phyloP scores from a whole-genome alignment of 805 yeast genomes.

The Cyberlindnera mississippiensis region DNA sequence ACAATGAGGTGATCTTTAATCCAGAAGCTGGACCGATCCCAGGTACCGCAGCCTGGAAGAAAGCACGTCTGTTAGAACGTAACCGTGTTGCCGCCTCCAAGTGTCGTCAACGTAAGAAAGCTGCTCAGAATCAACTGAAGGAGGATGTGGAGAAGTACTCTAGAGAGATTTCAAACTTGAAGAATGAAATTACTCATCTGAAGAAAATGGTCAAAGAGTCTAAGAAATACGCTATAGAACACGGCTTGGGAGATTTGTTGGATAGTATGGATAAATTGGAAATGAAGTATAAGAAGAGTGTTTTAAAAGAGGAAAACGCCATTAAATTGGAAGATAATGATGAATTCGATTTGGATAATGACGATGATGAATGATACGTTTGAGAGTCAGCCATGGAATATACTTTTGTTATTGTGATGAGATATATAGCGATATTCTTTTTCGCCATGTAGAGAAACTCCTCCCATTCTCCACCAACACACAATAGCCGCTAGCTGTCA shows the following conservation, averaged over 20 bases:
- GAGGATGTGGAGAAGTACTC: conserved; percentile 50
- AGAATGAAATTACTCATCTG: conserved; percentile 28
- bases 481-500: no score
- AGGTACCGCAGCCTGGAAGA: conserved; percentile 68
- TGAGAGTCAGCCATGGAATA: no score
- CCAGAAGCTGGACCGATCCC: conserved; percentile 55
- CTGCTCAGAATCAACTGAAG: conserved; percentile 64
- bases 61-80: conserved; percentile 55
- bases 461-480: no score
- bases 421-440: no score
- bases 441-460: no score
- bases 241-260: conserved; percentile 3
- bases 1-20: conserved; percentile 45
- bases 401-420: no score
- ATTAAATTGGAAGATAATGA: background rate
- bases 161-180: conserved; percentile 38
- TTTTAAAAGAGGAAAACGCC: background rate
- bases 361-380: background rate
- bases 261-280: conserved; percentile 1
- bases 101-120: conserved; percentile 64
- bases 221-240: conserved; percentile 1
- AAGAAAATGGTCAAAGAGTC: conserved; percentile 5
- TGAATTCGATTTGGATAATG: background rate
- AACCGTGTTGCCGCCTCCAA: conserved; percentile 67
- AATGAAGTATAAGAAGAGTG: background rate